Conservation (phyloP, 495 filamentous ascomycete species). For the Neurospora tetrasperma region DNA sequence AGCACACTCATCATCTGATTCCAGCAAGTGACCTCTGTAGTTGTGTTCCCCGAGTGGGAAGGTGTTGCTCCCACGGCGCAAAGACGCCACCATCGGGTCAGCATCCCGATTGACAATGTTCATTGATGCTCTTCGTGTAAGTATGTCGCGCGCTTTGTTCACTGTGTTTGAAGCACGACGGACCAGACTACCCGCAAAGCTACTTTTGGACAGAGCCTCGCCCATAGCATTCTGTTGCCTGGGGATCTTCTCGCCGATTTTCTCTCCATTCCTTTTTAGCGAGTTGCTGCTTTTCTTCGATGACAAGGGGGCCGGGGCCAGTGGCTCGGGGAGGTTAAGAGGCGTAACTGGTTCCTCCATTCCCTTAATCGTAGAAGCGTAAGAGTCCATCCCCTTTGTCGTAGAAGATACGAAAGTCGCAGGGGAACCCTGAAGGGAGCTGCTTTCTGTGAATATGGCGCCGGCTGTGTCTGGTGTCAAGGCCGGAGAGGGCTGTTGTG, state of each 20-base stretch:
- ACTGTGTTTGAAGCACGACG: slow-evolving; percentile 37
- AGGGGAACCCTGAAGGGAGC: slow-evolving; percentile 34
- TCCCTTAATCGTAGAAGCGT: slow-evolving; percentile 4
- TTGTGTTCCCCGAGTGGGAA: not conserved
- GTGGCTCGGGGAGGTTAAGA: slow-evolving; percentile 35
- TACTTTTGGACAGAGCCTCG: slow-evolving; percentile 14
- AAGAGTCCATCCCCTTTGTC: slow-evolving; percentile 11
- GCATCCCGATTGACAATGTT: not conserved
- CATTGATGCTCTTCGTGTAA: not conserved
- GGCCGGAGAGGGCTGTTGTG: slow-evolving; percentile 32
- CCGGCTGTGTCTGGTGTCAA: slow-evolving; percentile 27
- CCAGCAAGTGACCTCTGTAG: slow-evolving; percentile 11
- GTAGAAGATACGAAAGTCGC: slow-evolving; percentile 26
- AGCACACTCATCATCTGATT: slow-evolving; percentile 54
- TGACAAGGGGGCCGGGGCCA: slow-evolving; percentile 19
- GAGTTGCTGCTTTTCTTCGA: slow-evolving; percentile 30
- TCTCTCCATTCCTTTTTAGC: slow-evolving; percentile 14
- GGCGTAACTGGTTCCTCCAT: slow-evolving; percentile 7
- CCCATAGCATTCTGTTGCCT: slow-evolving; percentile 19
- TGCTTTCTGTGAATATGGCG: slow-evolving; percentile 27
- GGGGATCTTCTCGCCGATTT: not conserved
- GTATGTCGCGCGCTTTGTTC: slow-evolving; percentile 16
- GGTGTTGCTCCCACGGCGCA: not conserved
- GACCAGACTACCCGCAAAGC: slow-evolving; percentile 22
- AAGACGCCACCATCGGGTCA: not conserved